Conservation (phyloP, 2,329 filamentous ascomycete species). For the Sordariomycetes sp. region DNA sequence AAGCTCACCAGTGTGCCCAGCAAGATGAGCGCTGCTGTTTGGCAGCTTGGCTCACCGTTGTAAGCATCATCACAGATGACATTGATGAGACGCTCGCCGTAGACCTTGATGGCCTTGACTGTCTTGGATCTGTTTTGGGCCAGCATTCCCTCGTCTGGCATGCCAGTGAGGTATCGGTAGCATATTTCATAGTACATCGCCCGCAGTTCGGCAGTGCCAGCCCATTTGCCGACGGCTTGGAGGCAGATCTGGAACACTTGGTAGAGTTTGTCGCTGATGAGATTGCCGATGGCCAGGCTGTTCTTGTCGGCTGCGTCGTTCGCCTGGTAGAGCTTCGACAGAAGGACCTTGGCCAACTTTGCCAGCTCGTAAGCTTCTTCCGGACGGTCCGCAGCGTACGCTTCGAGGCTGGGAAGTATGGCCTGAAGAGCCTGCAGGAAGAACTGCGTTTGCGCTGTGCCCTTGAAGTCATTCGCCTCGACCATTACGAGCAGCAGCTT, state of each 20-base stretch:
- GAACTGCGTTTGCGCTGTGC: slow-evolving; percentile 63
- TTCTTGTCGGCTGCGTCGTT: slow-evolving; percentile 26
- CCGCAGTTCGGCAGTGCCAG: slow-evolving; percentile 62
- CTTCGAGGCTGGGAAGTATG: slow-evolving; percentile 79
- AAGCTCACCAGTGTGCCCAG: slow-evolving; percentile 69
- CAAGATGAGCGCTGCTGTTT: slow-evolving; percentile 79
- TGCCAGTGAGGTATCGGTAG: slow-evolving; percentile 72
- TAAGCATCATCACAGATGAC: slow-evolving; percentile 90
- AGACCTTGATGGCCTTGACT: slow-evolving; percentile 59
- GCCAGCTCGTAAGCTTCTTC: slow-evolving; percentile 68
- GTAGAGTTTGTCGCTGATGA: slow-evolving; percentile 81
- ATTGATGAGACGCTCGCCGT: slow-evolving; percentile 73
- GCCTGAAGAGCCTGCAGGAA: slow-evolving; percentile 81
- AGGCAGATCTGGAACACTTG: slow-evolving; percentile 86
- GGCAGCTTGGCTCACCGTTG: slow-evolving; percentile 70
- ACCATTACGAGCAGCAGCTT: slow-evolving; percentile 78
- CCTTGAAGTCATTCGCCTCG: slow-evolving; percentile 71
- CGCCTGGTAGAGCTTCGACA: slow-evolving; percentile 60
- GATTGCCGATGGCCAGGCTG: slow-evolving; percentile 48
- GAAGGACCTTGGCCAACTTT: slow-evolving; percentile 61
- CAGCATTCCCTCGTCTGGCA: slow-evolving; percentile 44
- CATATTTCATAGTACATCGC: slow-evolving; percentile 87
- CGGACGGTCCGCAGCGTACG: slow-evolving; percentile 59
- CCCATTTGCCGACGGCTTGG: slow-evolving; percentile 66
- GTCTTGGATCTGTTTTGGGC: slow-evolving; percentile 46